Conservation (phyloP, 2,329 filamentous ascomycete genomes). For the Fusarium oxysporum region DNA sequence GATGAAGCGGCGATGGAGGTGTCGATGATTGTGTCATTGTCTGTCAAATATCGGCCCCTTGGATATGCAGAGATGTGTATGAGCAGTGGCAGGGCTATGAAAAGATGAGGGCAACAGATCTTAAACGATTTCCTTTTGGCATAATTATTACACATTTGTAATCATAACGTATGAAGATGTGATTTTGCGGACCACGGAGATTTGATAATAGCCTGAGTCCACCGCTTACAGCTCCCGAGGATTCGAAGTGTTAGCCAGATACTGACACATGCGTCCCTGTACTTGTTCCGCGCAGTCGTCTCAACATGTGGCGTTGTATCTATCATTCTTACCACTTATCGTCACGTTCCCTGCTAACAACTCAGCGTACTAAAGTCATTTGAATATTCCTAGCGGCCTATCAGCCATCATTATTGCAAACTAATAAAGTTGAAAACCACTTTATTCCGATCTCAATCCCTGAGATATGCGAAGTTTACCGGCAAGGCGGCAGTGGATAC, state of each 20-base stretch:
- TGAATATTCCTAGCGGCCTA: not conserved
- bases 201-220: not conserved
- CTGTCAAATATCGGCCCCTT: not conserved
- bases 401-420: fast-evolving
- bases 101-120: not conserved
- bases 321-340: not conserved
- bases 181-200: not conserved
- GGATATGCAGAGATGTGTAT: not conserved
- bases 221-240: not conserved
- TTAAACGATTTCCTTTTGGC: not conserved
- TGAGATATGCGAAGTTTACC: not conserved
- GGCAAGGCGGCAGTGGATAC: not conserved
- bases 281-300: not conserved
- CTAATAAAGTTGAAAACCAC: not conserved
- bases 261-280: not conserved
- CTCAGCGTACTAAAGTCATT: fast-evolving
- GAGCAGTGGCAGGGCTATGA: not conserved
- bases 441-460: not conserved
- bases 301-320: not conserved
- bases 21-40: not conserved
- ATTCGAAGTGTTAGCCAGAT: not conserved
- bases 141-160: not conserved
- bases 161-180: not conserved
- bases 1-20: not conserved
- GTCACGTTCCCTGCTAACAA: not conserved